A percentile compares a stretch with the other conserved stretches of the same genome.
Evolutionary conservation across 2,329 filamentous ascomycete species (phyloP).

Genomic region (Bimuria novae-zelandiae): DNA sequence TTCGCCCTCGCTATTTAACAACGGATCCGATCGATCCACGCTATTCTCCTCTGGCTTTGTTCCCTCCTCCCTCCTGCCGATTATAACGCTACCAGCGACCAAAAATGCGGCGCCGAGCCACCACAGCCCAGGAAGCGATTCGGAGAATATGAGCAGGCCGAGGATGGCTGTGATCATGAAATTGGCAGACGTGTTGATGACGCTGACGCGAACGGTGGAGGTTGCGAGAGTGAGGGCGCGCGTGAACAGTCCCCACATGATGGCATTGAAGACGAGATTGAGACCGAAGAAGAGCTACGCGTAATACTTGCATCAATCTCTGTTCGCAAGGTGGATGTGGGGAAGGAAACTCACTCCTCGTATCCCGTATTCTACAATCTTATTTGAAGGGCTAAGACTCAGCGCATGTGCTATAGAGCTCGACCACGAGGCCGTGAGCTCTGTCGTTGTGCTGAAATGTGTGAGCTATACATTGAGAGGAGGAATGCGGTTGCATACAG

Average conservation of each 20-base stretch:
- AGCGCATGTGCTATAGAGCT: conserved; percentile 54
- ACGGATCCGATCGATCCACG: conserved; percentile 25
- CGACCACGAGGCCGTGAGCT: conserved; percentile 60
- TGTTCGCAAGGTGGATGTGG: neutral
- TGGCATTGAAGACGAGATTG: conserved; percentile 74
- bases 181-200: conserved; percentile 82
- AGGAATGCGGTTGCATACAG: conserved; percentile 58
- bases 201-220: conserved; percentile 78
- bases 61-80: conserved; percentile 69
- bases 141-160: conserved; percentile 71
- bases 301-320: neutral
- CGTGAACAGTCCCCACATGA: conserved; percentile 87
- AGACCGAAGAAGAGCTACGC: conserved; percentile 72
- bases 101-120: conserved; percentile 74
- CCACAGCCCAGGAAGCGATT: conserved; percentile 74
- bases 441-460: conserved; percentile 60
- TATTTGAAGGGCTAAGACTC: conserved; percentile 52
- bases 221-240: conserved; percentile 73
- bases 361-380: conserved; percentile 55
- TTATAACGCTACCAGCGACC: conserved; percentile 77
- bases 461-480: conserved; percentile 13
- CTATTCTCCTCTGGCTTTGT: conserved; percentile 37
- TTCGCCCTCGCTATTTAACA: conserved; percentile 23
- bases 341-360: conserved; percentile 52
- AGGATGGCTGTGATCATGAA: conserved; percentile 78